Evolutionary conservation across 306 rosid species (phyloP).

Genomic region (Medicago lupulina): DNA sequence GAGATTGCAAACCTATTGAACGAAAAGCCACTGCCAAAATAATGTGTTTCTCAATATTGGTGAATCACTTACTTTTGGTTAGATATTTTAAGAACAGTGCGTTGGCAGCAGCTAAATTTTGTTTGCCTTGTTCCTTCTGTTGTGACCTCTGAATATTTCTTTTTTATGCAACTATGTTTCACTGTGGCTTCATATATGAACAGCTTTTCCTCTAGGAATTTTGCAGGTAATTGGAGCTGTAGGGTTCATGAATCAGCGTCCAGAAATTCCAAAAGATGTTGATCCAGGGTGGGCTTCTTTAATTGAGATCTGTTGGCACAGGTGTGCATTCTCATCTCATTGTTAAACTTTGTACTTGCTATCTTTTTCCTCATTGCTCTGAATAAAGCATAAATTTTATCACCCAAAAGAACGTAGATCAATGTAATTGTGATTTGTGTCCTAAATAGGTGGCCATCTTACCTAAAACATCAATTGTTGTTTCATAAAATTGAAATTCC

Average conservation of each 20-base stretch:
- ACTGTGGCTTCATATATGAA: conserved; percentile 52
- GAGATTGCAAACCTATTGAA: conserved; percentile 21
- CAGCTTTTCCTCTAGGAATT: conserved; percentile 51
- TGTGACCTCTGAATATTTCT: not conserved
- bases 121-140: not conserved
- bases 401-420: conserved; percentile 12
- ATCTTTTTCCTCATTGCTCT: conserved; percentile 1
- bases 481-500: conserved; percentile 26
- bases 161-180: conserved; percentile 4
- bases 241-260: conserved; percentile 95
- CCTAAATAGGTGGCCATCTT: conserved; percentile 24
- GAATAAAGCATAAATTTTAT: conserved; percentile 35
- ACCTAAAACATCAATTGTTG: conserved; percentile 26
- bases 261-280: conserved; percentile 85
- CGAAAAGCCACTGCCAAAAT: conserved; percentile 1
- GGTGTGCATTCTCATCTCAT: conserved; percentile 52
- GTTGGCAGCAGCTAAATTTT: not conserved
- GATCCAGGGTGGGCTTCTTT: conserved; percentile 89
- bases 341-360: conserved; percentile 3
- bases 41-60: conserved; percentile 10
- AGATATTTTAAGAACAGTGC: conserved; percentile 4
- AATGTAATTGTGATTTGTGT: conserved; percentile 20
- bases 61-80: conserved; percentile 5
- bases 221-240: conserved; percentile 99
- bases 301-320: conserved; percentile 95